Base-by-base conservation (phyloP, 345 rosid species). In the Clausena lansium region DNA sequence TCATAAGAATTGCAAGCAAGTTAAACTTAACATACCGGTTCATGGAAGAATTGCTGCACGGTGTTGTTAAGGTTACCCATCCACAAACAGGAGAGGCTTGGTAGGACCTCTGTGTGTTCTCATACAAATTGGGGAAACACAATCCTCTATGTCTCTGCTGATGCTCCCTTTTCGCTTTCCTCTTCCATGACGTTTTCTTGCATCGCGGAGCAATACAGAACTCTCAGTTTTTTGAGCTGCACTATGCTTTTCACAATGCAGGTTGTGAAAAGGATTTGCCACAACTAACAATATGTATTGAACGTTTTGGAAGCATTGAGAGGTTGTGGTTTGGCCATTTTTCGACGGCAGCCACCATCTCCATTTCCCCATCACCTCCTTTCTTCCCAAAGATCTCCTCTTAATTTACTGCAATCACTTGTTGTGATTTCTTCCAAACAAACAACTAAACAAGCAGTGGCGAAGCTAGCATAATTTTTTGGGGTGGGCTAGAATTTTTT, bases 311-410 rank as follows among this genome's bases (percentile, higher is more conserved):
- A 67, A 67, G 45, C 24, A 27, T 41, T 10, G 66, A 33, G 50
- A 36, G 70, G 2, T 38, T 67, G 50, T 10, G 50, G 50, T 41
- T 41, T 41, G 50, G 50, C 15, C 47, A 41, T 41, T 41, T 41
- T 41, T 41, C 50, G 11, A 41, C 50, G 0, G 14, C 50, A 9
- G 13, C 10, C 11, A 9, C 47, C 0, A 41, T 41, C 50, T 41
- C 50, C 50, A 41, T 41, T 41, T 41, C 50, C 50, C 50, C 15
- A 41, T 10, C 10, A 0, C n/a, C 24, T 70, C 32, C 61, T 52
- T 28, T 28, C 39, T 28, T 50, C 60, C 7, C 60, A 50, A 70
- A 70, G 27, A 70, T 50, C 60, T 70, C 74, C 74, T 28, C 59
- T 32, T n/a, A n/a, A 52, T 17, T 71, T 8, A 20, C 10, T 9